These are phyloP conservation scores for Fusarium graminum DNA, from an alignment of 2,329 filamentous ascomycete genomes.

Conservation along the genomic window DNA sequence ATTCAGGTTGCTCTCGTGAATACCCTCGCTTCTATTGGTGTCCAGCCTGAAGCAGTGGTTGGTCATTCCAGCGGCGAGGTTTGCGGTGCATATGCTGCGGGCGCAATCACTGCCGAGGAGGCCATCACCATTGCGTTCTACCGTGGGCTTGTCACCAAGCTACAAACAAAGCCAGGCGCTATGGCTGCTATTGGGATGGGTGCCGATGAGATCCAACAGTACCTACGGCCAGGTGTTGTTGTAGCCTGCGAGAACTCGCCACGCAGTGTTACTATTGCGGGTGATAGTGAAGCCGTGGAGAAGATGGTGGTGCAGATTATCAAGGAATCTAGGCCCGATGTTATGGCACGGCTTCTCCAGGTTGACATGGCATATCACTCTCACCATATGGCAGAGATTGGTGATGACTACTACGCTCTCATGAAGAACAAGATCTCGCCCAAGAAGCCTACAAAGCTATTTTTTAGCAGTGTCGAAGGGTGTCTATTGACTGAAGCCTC, in stretches of 20 bases:
- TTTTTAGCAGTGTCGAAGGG: conserved; percentile 5
- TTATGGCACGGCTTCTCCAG: background rate
- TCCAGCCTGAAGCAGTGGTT: background rate
- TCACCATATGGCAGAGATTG: conserved; percentile 9
- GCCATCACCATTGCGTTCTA: conserved; percentile 7
- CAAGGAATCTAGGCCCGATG: background rate
- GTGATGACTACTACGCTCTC: background rate
- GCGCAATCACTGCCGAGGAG: background rate
- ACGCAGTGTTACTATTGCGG: conserved; percentile 2
- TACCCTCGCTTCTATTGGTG: background rate
- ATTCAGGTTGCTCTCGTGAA: conserved; percentile 2
- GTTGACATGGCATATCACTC: conserved; percentile 19
- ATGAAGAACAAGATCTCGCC: background rate
- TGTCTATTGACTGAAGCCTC: background rate
- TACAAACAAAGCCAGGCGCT: background rate
- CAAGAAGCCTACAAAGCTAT: background rate
- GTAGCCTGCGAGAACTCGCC: conserved; percentile 16
- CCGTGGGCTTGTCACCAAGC: background rate
- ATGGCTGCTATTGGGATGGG: conserved; percentile 16
- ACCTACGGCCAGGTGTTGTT: background rate
- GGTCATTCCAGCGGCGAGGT: conserved; percentile 17
- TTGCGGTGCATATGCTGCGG: conserved; percentile 1
- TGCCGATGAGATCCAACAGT: background rate
- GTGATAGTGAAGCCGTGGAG: conserved; percentile 5
- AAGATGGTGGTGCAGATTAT: background rate